Evolutionary conservation across 1,139 yeast species (phyloP), one percentile per base, ranked within the genome.

Genomic region (Torulaspora globosa): DNA sequence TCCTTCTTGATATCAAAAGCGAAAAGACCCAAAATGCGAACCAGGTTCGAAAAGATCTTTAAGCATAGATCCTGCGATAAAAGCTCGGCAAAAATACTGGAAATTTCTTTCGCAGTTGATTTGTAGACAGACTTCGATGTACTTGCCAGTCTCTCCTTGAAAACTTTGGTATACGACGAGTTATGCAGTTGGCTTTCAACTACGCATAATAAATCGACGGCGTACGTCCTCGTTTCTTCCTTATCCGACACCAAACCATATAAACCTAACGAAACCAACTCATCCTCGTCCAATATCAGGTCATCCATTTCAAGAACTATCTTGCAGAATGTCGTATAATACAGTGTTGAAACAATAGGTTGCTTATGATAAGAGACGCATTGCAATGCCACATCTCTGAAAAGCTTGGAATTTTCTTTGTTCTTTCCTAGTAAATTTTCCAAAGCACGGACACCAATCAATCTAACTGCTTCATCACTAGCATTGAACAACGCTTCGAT

Each of bases 401-500:
- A 76, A 3, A 92, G 72, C 32, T 76, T 80, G 0, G 69, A 66
- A 46, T 79, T 76, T 14, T 75, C 75, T 9, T 78, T 70, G 59
- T 89, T 90, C 42, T 76, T 70, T 7, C 69, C 69, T 15, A 92
- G 70, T 37, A 92, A 70, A 56, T 84, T 86, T 41, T 73, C 72
- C 44, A 92, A 68, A 0, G 97, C 97, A n/a, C 71, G 68, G 31
- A 79, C 75, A 0, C 96, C 97, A 29, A 84, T 65, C 3, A 71
- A 78, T 46, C 78, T 80, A 30, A 84, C 71, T 35, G 74, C 73
- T 10, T 82, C 89, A 39, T 76, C 75, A 5, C 75, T 74, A 0
- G 86, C 75, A 21, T 73, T 71, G 46, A 89, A 74, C 26, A 89
- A 69, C 1, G 88, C 73, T 53, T 83, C 83, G 29, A 89, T 76